Evolutionary conservation across 2,329 filamentous ascomycete genomes (phyloP).

Genomic region (Curvularia spicifera): DNA sequence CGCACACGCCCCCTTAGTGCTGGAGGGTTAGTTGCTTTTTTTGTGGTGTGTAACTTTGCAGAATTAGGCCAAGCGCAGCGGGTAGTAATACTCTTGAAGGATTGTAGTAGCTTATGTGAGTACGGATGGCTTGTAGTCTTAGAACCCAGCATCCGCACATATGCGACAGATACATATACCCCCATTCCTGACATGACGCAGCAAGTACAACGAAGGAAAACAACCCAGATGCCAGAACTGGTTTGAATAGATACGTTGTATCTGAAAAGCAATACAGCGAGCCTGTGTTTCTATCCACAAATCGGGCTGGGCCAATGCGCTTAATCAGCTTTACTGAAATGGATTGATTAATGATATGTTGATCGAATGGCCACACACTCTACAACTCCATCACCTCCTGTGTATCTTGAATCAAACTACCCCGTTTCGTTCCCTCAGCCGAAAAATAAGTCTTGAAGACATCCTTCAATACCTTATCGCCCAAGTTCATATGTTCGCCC

Average conservation of each 20-base stretch:
- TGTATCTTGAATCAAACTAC: constrained; percentile 9
- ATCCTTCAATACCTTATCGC: constrained; percentile 68
- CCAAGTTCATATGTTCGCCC: constrained; percentile 84
- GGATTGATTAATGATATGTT: not conserved
- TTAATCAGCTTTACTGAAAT: constrained; percentile 2
- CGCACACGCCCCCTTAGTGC: constrained; percentile 1
- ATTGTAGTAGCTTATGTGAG: not conserved
- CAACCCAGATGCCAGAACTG: not conserved
- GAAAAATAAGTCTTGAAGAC: constrained; percentile 73
- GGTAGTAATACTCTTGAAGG: not conserved
- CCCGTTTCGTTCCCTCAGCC: constrained; percentile 31
- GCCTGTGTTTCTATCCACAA: not conserved
- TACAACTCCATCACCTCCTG: constrained; percentile 41
- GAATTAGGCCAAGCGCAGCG: not conserved
- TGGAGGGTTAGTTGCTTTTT: constrained; percentile 1
- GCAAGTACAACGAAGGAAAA: not conserved
- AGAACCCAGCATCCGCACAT: not conserved
- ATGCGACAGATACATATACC: not conserved
- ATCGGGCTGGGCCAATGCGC: not conserved
- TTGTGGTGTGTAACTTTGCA: not conserved
- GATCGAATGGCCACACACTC: too few relatives aligned
- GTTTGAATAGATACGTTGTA: not conserved
- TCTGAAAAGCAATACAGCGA: not conserved
- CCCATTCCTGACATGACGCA: not conserved
- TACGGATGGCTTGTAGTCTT: not conserved